A percentile compares a stretch with the other conserved stretches of the same genome.
phyloP scores from a whole-genome alignment of 352 stramenopile species.

The Phytophthora pinifolia region DNA sequence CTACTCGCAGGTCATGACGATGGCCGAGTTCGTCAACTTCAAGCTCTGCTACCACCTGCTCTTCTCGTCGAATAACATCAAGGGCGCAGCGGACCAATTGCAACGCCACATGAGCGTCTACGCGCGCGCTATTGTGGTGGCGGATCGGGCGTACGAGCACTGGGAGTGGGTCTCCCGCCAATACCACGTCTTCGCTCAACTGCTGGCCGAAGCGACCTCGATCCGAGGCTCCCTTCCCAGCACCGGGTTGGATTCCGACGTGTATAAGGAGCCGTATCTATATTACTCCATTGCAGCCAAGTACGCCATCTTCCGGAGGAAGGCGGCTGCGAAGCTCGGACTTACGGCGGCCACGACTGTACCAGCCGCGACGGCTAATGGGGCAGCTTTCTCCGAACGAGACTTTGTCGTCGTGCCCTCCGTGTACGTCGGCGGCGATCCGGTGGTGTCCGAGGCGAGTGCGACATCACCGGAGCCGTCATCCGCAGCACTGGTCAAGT shows the following conservation, averaged over 20 bases:
- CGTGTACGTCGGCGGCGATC: slow-evolving; percentile 68
- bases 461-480: slow-evolving; percentile 45
- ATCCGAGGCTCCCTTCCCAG: slow-evolving; percentile 59
- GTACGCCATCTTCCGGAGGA: slow-evolving; percentile 76
- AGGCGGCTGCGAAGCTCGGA: slow-evolving; percentile 59
- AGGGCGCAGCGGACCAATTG: slow-evolving; percentile 82
- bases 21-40: slow-evolving; percentile 88
- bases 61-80: slow-evolving; percentile 84
- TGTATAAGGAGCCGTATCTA: slow-evolving; percentile 89
- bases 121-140: slow-evolving; percentile 45
- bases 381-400: slow-evolving; percentile 34
- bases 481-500: slow-evolving; percentile 58
- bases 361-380: slow-evolving; percentile 14
- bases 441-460: slow-evolving; percentile 54
- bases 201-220: slow-evolving; percentile 69
- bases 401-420: slow-evolving; percentile 79
- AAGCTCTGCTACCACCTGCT: slow-evolving; percentile 89
- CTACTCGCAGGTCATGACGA: slow-evolving; percentile 73
- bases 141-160: slow-evolving; percentile 73
- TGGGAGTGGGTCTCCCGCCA: slow-evolving; percentile 86
- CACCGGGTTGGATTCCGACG: slow-evolving; percentile 67
- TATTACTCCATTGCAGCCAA: slow-evolving; percentile 86
- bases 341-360: slow-evolving; percentile 31
- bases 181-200: slow-evolving; percentile 88
- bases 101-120: slow-evolving; percentile 82